Conservation (phyloP, 495 filamentous ascomycete species). For the Lophiostoma macrostomum region DNA sequence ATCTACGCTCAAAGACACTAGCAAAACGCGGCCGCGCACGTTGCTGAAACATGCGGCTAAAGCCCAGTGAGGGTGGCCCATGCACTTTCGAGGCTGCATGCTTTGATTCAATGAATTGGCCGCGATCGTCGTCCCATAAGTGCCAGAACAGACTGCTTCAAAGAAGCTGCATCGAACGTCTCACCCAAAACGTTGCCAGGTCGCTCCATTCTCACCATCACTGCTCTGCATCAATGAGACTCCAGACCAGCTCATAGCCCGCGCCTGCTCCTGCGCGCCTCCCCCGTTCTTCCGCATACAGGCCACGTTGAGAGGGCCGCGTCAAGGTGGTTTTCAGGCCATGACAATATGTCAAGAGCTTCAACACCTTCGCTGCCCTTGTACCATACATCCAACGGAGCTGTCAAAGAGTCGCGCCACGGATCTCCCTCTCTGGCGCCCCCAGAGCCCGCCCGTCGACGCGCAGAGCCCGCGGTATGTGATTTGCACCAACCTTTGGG, state of each 20-base stretch:
- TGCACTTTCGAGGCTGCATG: background rate
- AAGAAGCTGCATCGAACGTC: background rate
- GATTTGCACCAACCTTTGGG: too few species aligned
- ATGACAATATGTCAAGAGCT: constrained; percentile 62
- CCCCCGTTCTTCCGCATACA: background rate
- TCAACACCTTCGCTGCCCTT: constrained; percentile 55
- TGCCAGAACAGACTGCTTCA: background rate
- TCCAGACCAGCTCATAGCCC: background rate
- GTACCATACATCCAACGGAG: constrained; percentile 50
- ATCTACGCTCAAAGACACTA: too few species aligned
- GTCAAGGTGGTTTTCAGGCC: constrained; percentile 24
- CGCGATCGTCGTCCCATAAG: background rate
- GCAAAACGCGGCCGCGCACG: too few species aligned
- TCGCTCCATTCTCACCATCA: background rate
- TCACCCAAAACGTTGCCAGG: background rate
- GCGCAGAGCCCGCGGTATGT: constrained; percentile 29
- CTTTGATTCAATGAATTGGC: background rate
- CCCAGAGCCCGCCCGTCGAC: constrained; percentile 15
- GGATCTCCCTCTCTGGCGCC: constrained; percentile 31
- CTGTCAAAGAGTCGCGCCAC: constrained; percentile 42
- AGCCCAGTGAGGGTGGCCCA: too few species aligned
- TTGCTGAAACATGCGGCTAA: too few species aligned
- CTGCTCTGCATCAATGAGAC: constrained; percentile 14
- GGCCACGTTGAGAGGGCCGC: constrained; percentile 25
- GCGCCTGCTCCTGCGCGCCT: background rate